Percentiles rank a stretch among this genome's conserved stretches.
Evolutionary conservation across 495 filamentous ascomycete genomes (phyloP).

Genomic region (Baudoinia panamericana): DNA sequence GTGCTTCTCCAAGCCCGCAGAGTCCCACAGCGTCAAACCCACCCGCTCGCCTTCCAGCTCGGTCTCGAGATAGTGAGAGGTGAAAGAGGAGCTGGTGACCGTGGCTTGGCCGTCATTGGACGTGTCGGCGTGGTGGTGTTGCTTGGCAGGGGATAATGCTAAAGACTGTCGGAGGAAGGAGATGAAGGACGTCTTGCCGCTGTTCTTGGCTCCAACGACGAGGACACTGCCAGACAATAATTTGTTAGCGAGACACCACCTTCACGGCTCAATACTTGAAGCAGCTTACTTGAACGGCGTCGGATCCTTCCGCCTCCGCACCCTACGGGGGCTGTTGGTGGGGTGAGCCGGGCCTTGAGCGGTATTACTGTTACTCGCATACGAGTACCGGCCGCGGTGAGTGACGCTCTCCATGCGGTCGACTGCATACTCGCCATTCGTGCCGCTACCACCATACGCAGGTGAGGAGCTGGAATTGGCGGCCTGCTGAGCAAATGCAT

Average conservation of each 20-base stretch:
- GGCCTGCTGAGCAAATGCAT: slow-evolving; percentile 32
- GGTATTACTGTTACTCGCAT: slow-evolving; percentile 83
- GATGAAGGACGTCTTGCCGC: slow-evolving; percentile 93
- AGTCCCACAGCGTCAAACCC: slow-evolving; percentile 92
- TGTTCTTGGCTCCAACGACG: slow-evolving; percentile 75
- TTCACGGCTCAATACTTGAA: too few species aligned
- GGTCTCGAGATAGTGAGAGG: slow-evolving; percentile 79
- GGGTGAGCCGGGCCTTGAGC: slow-evolving; percentile 71
- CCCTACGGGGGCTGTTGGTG: slow-evolving; percentile 84
- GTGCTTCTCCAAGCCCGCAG: slow-evolving; percentile 81
- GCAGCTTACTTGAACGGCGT: slow-evolving; percentile 98
- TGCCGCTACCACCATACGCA: slow-evolving; percentile 7
- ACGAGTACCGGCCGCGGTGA: slow-evolving; percentile 90
- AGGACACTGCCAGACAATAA: slow-evolving; percentile 61
- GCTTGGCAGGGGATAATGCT: slow-evolving; percentile 64
- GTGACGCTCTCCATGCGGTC: slow-evolving; percentile 87
- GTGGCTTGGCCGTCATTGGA: slow-evolving; percentile 30
- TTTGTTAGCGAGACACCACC: too few species aligned
- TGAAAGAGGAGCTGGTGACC: slow-evolving; percentile 41
- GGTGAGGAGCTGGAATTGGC: too few species aligned
- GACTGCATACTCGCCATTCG: slow-evolving; percentile 35
- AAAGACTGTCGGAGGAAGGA: slow-evolving; percentile 83
- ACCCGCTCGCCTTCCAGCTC: slow-evolving; percentile 88
- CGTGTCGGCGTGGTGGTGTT: slow-evolving; percentile 25
- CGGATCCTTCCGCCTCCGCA: slow-evolving; percentile 89